phyloP scores from a whole-genome alignment of 192 early-diverging fungal species.

The Podila epigama region DNA sequence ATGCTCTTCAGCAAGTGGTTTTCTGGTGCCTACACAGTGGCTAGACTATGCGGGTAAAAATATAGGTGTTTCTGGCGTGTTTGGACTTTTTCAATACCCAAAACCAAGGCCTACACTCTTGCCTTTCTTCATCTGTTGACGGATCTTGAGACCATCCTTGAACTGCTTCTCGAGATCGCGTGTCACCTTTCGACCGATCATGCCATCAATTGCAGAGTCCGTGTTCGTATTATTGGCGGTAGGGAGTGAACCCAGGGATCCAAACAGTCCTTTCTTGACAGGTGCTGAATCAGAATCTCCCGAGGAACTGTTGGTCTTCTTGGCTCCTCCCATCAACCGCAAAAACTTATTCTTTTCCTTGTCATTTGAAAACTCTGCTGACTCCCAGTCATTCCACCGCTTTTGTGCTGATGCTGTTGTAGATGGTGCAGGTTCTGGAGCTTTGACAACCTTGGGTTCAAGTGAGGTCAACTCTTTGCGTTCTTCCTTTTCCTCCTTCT shows the following conservation, averaged over 20 bases:
- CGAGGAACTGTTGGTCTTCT: constrained; percentile 27
- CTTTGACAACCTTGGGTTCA: too few relatives aligned
- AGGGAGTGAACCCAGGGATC: constrained; percentile 35
- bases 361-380: constrained; percentile 63
- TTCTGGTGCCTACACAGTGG: too few relatives aligned
- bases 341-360: constrained; percentile 69
- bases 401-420: constrained; percentile 7
- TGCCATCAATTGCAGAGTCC: constrained; percentile 59
- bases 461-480: constrained; percentile 4
- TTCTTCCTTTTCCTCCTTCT: constrained; percentile 9
- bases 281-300: constrained; percentile 7
- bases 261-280: constrained; percentile 48
- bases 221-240: constrained; percentile 11
- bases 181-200: constrained; percentile 56
- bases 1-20: too few relatives aligned
- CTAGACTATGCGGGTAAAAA: too few relatives aligned
- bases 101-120: constrained; percentile 59
- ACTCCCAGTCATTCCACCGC: constrained; percentile 71
- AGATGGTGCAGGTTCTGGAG: constrained; percentile 9
- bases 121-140: constrained; percentile 60
- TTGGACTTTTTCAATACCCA: constrained; percentile 32
- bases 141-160: constrained; percentile 58
- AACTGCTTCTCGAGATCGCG: constrained; percentile 69
- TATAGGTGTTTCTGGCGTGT: too few relatives aligned
- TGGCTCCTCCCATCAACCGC: constrained; percentile 68